These are phyloP conservation scores for Phanerochaete sordida DNA, from an alignment of 768 basidiomycete species.

Conservation along the genomic window DNA sequence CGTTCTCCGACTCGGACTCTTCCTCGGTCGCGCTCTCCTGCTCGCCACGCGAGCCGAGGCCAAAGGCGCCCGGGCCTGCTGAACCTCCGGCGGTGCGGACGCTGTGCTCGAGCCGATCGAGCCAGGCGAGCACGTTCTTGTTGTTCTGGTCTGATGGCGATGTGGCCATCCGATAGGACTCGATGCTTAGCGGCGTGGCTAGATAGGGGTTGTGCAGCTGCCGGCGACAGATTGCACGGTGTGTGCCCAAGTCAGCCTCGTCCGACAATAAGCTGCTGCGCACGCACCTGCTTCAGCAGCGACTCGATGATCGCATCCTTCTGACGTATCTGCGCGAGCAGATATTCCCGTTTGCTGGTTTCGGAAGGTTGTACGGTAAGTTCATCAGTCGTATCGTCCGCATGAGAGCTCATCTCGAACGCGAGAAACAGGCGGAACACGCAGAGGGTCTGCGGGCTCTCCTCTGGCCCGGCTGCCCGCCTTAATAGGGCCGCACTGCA, in stretches of 20 bases:
- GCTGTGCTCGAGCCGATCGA: slow-evolving; percentile 60
- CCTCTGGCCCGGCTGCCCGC: not conserved
- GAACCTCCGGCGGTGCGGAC: slow-evolving; percentile 46
- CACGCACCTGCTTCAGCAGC: slow-evolving; percentile 71
- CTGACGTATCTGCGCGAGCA: slow-evolving; percentile 81
- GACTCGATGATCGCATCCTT: slow-evolving; percentile 86
- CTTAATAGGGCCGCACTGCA: slow-evolving; percentile 17
- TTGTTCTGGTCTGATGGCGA: slow-evolving; percentile 73
- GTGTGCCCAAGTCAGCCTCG: not conserved
- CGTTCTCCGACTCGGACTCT: slow-evolving; percentile 19
- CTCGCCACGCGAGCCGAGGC: slow-evolving; percentile 33
- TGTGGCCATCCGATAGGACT: slow-evolving; percentile 74
- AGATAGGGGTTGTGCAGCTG: slow-evolving; percentile 79
- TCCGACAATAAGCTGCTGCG: not conserved
- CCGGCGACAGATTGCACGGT: not conserved
- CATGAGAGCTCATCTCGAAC: not conserved
- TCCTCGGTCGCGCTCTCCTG: slow-evolving; percentile 23
- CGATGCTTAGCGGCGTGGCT: slow-evolving; percentile 76
- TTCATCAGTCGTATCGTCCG: not conserved
- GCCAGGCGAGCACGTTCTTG: slow-evolving; percentile 67
- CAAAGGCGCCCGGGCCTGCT: slow-evolving; percentile 44
- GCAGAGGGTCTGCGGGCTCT: not conserved
- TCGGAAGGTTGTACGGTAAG: slow-evolving; percentile 24
- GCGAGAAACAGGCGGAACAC: slow-evolving; percentile 1
- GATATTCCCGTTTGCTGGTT: slow-evolving; percentile 79